A percentile compares a stretch with the other conserved stretches of the same genome.
Evolutionary conservation across 1,284 basidiomycete genomes (phyloP).

Genomic region (Tilletia indica): DNA sequence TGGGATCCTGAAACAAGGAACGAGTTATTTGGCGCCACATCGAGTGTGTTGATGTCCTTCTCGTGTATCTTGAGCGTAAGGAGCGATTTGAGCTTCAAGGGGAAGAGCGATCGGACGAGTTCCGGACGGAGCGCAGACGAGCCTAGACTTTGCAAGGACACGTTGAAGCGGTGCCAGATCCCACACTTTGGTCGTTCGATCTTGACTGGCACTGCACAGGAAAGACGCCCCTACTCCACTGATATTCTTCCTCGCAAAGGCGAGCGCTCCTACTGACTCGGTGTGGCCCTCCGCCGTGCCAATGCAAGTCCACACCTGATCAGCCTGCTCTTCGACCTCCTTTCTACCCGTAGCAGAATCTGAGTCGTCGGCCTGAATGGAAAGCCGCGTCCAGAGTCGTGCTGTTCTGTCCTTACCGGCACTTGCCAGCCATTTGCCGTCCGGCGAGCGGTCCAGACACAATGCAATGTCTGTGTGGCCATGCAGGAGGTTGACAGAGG

Average conservation of each 20-base stretch:
- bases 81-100: slow-evolving; percentile 68
- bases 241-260: slow-evolving; percentile 60
- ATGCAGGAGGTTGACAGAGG: slow-evolving; percentile 15
- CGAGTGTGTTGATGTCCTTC: slow-evolving; percentile 97
- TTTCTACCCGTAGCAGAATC: neutral
- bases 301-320: slow-evolving; percentile 71
- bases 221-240: slow-evolving; percentile 35
- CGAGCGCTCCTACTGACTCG: slow-evolving; percentile 87
- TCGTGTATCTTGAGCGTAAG: slow-evolving; percentile 92
- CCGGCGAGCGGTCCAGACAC: slow-evolving; percentile 70
- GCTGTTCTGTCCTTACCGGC: slow-evolving; percentile 90
- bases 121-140: neutral
- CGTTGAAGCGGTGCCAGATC: slow-evolving; percentile 60
- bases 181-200: slow-evolving; percentile 98
- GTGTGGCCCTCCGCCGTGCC: slow-evolving; percentile 89
- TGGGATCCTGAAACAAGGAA: slow-evolving; percentile 91
- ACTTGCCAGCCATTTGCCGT: slow-evolving; percentile 74
- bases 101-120: slow-evolving; percentile 48
- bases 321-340: slow-evolving; percentile 41
- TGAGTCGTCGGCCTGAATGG: slow-evolving; percentile 43
- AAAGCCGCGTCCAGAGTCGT: slow-evolving; percentile 68
- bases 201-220: slow-evolving; percentile 87
- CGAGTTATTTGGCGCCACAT: slow-evolving; percentile 84
- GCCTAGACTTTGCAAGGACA: neutral
- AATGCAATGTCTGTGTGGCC: slow-evolving; percentile 85